Evolutionary conservation across 257 asterid species (phyloP).

Genomic region (Schizonepeta tenuifolia): DNA sequence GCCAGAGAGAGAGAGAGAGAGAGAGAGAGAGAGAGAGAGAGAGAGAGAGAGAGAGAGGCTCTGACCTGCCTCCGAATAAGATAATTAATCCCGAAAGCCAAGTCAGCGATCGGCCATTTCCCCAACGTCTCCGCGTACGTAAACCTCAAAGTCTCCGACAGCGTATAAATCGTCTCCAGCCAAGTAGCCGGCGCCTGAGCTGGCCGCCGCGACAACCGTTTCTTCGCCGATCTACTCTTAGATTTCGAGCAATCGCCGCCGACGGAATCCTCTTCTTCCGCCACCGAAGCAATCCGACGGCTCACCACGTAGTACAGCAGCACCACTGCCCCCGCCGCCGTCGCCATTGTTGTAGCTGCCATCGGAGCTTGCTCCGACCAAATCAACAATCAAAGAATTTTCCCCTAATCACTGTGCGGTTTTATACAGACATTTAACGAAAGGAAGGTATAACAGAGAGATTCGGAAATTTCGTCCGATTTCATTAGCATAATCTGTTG

Average conservation of each 20-base stretch:
- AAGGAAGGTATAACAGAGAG: conserved; percentile 25
- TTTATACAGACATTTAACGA: conserved; percentile 6
- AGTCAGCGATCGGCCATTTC: conserved; percentile 89
- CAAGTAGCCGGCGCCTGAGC: conserved; percentile 94
- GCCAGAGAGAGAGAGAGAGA: not conserved
- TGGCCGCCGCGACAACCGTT: conserved; percentile 72
- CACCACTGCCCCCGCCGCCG: conserved; percentile 82
- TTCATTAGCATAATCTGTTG: conserved; percentile 13
- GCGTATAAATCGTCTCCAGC: conserved; percentile 71
- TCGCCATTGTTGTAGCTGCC: conserved; percentile 87
- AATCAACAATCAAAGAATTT: conserved; percentile 29
- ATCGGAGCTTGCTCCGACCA: conserved; percentile 42
- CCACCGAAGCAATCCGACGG: conserved; percentile 52
- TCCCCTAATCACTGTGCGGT: conserved; percentile 9
- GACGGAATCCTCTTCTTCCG: conserved; percentile 46
- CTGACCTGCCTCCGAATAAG: conserved; percentile 79
- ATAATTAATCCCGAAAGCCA: conserved; percentile 82
- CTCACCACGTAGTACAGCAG: conserved; percentile 72
- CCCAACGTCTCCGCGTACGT: conserved; percentile 84
- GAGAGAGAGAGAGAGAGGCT: conserved; percentile 1
- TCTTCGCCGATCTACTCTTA: conserved; percentile 59
- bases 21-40: not conserved
- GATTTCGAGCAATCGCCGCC: conserved; percentile 57
- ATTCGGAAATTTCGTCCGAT: conserved; percentile 8
- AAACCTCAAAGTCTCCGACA: conserved; percentile 78